Conservation (phyloP, 805 yeast species). For the Candida parachauliodes region DNA sequence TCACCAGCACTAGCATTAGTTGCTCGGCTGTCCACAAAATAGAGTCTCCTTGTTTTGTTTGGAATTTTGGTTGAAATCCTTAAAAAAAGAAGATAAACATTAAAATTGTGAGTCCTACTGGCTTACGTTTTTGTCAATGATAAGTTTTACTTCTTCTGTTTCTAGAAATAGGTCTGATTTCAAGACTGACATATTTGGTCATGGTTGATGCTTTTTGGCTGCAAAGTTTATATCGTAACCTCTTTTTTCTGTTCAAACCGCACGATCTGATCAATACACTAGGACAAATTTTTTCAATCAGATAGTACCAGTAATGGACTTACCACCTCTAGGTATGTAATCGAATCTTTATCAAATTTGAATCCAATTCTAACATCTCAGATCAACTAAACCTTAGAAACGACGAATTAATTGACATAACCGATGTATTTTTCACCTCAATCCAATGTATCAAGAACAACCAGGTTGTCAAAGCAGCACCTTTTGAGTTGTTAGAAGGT, state of each 20-base stretch:
- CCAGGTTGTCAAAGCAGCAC: constrained; percentile 54
- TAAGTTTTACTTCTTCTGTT: too few species aligned
- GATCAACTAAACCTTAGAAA: constrained; percentile 8
- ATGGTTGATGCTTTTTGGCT: too few species aligned
- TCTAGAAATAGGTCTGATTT: too few species aligned
- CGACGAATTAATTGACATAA: constrained; percentile 47
- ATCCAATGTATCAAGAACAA: constrained; percentile 42
- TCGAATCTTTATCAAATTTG: neutral
- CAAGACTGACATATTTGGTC: too few species aligned
- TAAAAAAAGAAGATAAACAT: too few species aligned
- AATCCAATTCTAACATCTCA: constrained; percentile 2
- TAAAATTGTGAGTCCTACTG: too few species aligned
- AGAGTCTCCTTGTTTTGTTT: too few species aligned
- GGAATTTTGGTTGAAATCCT: too few species aligned
- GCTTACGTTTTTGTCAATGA: too few species aligned
- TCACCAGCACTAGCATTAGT: too few species aligned
- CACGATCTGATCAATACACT: neutral
- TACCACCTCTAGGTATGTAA: constrained; percentile 8
- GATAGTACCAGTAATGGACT: neutral
- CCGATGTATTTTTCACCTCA: constrained; percentile 44
- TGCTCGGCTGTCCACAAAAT: too few species aligned
- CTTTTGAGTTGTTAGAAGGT: constrained; percentile 72
- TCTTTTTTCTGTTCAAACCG: constrained; percentile 1
- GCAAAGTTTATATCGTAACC: neutral
- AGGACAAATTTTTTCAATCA: neutral